Conservation (phyloP, 257 asterid species). For the Hygrophila difformis region DNA sequence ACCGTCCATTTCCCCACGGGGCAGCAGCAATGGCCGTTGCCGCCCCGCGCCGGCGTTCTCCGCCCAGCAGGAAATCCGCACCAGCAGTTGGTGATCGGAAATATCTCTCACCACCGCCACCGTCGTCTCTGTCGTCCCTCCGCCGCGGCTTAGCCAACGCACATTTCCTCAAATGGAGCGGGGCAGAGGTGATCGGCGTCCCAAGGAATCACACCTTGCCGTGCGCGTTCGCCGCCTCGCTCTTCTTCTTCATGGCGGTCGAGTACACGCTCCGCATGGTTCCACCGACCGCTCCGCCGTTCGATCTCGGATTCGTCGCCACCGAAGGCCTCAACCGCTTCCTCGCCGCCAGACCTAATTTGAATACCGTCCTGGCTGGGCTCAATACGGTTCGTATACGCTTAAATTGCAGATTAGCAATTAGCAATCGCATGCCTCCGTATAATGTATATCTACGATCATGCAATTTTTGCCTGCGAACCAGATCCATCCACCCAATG, state of each 20-base stretch:
- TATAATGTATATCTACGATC: no score
- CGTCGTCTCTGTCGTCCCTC: no score
- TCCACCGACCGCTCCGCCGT: conserved; percentile 47
- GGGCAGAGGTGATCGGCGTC: conserved; percentile 25
- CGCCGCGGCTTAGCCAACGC: conserved; percentile 9
- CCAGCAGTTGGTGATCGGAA: no score
- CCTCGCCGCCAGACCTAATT: conserved; percentile 44
- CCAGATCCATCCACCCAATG: no score
- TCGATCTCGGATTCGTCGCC: conserved; percentile 61
- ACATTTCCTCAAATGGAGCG: conserved; percentile 46
- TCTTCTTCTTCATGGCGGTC: conserved; percentile 54
- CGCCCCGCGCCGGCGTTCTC: no score
- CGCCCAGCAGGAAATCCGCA: no score
- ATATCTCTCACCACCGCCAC: no score
- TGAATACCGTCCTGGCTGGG: conserved; percentile 54
- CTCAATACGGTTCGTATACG: conserved; percentile 48
- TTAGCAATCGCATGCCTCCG: no score
- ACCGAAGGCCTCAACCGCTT: conserved; percentile 43
- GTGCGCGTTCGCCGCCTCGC: conserved; percentile 36
- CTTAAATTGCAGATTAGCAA: no score
- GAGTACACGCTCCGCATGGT: conserved; percentile 63
- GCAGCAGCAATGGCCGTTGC: no score
- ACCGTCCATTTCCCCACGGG: no score
- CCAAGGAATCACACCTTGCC: conserved; percentile 49
- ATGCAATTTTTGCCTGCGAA: no score